These are phyloP conservation scores for Alternaria dauci DNA, from an alignment of 2,329 filamentous ascomycete species.

Conservation along the genomic window DNA sequence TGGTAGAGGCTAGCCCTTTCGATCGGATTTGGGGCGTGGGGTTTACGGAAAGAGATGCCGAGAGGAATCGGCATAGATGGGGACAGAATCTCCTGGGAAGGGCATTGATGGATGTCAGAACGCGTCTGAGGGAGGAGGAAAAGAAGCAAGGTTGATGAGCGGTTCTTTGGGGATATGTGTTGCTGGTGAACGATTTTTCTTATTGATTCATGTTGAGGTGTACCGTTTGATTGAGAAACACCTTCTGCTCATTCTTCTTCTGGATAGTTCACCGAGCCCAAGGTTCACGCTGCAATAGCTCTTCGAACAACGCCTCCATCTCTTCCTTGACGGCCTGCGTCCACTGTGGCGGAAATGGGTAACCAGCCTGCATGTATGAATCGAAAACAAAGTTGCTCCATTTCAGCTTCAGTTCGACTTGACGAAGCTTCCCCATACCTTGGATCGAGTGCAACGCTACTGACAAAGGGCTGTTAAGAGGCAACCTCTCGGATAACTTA, in stretches of 20 bases:
- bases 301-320: background rate
- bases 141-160: background rate
- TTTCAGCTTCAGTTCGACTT: background rate
- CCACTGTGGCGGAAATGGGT: background rate
- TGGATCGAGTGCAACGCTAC: background rate
- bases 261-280: fast-evolving
- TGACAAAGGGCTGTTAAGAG: background rate
- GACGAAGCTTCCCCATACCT: background rate
- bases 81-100: slow-evolving; percentile 71
- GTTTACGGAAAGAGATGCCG: slow-evolving; percentile 62
- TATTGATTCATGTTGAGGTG: background rate
- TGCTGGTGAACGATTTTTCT: background rate
- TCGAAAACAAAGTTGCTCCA: background rate
- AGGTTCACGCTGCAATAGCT: background rate
- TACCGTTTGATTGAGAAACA: background rate
- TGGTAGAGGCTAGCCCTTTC: slow-evolving; percentile 63
- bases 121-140: slow-evolving; percentile 57
- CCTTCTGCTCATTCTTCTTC: fast-evolving
- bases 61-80: slow-evolving; percentile 61
- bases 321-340: background rate
- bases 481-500: too few species aligned
- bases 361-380: background rate
- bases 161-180: background rate
- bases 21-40: slow-evolving; percentile 74
- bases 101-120: slow-evolving; percentile 67